Evolutionary conservation across 352 stramenopile genomes (phyloP), one percentile per base, ranked within the genome.

Genomic region (Phytophthora capsici): DNA sequence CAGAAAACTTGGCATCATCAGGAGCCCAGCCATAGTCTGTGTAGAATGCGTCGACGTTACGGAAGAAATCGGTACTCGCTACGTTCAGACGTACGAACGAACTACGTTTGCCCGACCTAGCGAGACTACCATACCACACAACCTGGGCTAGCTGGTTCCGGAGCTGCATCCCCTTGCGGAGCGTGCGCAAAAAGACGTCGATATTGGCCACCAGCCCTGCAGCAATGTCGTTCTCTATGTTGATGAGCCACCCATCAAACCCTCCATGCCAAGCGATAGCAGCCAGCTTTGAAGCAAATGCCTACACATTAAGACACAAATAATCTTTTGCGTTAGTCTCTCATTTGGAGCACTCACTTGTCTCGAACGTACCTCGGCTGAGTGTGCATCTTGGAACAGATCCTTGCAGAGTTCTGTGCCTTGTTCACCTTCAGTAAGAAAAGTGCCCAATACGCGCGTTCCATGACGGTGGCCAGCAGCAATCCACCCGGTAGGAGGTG

Each of bases 181-280:
- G 69, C 37, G 55, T 65, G 3, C 45, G 26, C 44, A 84, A 72
- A 45, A 85, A 83, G 3, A 66, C 54, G 30, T 80, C 34, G 38
- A 81, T 69, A 38, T 72, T 70, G 6, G 38, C 19, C 13, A 74
- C 51, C 5, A 82, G 48, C 26, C 68, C 62, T 30, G 41, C 32
- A 23, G 55, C 51, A 5, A 86, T 48, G 28, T 78, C 45, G 60
- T 84, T 88, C 47, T 89, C 76, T 20, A 89, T 68, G 48, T 86
- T 86, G n/a, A 89, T 52, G n/a, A 89, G 66, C 71, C 80, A 89
- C 9, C 80, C 80, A 46, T 88, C 81, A 38, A 90, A 86, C 10
- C 74, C 71, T 30, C 78, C 62, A 17, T 80, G 65, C 25, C 55
- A 52, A 23, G 78, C 69, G 28, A 86, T 84, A 19, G 34, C 54